Conservation (phyloP, 2,329 filamentous ascomycete species). For the Fusarium sp. region DNA sequence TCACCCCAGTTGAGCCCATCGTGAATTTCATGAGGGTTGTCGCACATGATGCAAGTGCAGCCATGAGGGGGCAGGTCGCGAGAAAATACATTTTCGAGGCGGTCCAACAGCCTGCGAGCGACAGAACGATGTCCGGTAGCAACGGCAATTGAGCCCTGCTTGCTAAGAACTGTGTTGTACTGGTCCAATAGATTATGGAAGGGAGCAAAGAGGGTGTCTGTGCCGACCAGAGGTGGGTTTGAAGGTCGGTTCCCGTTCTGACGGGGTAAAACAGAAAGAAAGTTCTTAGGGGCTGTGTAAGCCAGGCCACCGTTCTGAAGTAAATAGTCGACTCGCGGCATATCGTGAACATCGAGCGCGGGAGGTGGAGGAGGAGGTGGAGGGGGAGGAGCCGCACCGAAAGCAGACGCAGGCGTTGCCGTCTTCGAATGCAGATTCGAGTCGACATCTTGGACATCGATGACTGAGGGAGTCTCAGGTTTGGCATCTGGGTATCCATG, state of each 20-base stretch:
- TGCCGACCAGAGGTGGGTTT: constrained; percentile 71
- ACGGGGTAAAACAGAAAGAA: constrained; percentile 72
- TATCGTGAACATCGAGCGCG: constrained; percentile 73
- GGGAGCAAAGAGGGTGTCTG: constrained; percentile 80
- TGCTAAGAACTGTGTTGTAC: constrained; percentile 82
- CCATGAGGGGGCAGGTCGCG: constrained; percentile 87
- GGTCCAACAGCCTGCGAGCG: constrained; percentile 87
- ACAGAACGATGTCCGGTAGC: constrained; percentile 95
- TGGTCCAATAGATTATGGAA: constrained; percentile 86
- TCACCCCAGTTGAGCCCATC: constrained; percentile 92
- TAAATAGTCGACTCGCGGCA: constrained; percentile 90
- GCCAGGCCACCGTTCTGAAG: constrained; percentile 86
- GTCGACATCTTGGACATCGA: constrained; percentile 49
- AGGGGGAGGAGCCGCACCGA: constrained; percentile 55
- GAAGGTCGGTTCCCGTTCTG: constrained; percentile 66
- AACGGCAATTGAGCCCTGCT: constrained; percentile 89
- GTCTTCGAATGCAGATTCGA: constrained; percentile 49
- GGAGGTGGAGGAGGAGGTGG: constrained; percentile 76
- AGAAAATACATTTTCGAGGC: constrained; percentile 93
- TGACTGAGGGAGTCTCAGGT: constrained; percentile 47
- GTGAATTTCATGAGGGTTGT: constrained; percentile 67
- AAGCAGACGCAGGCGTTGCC: constrained; percentile 49
- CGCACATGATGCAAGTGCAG: constrained; percentile 89
- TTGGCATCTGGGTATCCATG: constrained; percentile 54
- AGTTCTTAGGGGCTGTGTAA: constrained; percentile 75